phyloP scores from a whole-genome alignment of 2,329 filamentous ascomycete genomes.

The Trichoderma aggressivum region DNA sequence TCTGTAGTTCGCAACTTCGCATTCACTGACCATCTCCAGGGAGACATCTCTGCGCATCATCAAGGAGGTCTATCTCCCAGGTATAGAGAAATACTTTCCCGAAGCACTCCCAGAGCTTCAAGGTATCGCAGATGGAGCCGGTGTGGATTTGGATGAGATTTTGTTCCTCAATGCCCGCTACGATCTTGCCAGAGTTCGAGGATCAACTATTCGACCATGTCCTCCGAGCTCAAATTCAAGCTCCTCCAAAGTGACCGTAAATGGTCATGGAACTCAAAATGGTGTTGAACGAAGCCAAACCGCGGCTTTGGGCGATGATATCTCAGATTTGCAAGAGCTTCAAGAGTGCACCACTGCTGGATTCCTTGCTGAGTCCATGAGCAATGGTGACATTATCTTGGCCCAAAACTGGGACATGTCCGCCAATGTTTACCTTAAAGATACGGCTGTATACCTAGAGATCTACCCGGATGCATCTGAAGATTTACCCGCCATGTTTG shows the following conservation, averaged over 20 bases:
- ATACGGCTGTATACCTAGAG: constrained; percentile 15
- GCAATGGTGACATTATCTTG: constrained; percentile 11
- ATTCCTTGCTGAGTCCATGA: constrained; percentile 2
- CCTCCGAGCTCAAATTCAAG: background rate
- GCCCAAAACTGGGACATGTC: constrained; percentile 21
- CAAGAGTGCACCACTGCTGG: constrained; percentile 16
- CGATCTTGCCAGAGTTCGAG: background rate
- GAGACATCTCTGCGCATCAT: background rate
- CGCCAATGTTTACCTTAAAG: constrained; percentile 8
- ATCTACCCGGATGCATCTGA: constrained; percentile 17
- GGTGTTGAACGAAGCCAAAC: background rate
- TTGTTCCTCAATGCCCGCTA: background rate
- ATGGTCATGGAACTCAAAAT: background rate
- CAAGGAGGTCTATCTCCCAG: background rate
- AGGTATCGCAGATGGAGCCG: background rate
- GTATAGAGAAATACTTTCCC: background rate
- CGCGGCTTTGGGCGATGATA: background rate
- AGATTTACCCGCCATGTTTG: background rate
- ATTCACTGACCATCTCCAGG: background rate
- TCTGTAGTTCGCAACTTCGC: background rate
- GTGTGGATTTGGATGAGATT: background rate
- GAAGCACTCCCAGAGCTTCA: background rate
- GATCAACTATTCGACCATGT: background rate
- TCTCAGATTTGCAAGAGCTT: background rate
- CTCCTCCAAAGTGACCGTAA: background rate